Percentiles rank a stretch among this genome's conserved stretches.
These are phyloP conservation scores for Fusarium sublunatum DNA, from an alignment of 2,329 filamentous ascomycete species.

Conservation along the genomic window DNA sequence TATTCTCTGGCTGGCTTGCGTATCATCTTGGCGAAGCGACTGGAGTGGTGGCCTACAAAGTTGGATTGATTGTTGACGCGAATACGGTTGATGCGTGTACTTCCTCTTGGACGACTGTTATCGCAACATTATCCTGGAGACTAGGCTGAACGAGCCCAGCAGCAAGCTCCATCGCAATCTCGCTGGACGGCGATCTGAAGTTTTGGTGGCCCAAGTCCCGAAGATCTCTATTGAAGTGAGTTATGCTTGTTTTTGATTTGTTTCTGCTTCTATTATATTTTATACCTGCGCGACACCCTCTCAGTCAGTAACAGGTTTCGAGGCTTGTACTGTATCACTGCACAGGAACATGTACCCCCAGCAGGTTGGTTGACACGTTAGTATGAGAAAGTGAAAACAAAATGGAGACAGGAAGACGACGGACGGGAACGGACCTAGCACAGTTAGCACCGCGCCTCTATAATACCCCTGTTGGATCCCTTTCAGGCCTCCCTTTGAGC, in stretches of 20 bases:
- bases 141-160: slow-evolving; percentile 21
- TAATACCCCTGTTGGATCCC: slow-evolving; percentile 27
- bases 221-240: slow-evolving; percentile 33
- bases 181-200: slow-evolving; percentile 30
- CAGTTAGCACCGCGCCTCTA: slow-evolving; percentile 45
- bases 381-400: slow-evolving; percentile 29
- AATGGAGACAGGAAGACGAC: slow-evolving; percentile 45
- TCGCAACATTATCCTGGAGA: slow-evolving; percentile 26
- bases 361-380: background rate
- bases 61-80: slow-evolving; percentile 37
- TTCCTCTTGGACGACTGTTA: slow-evolving; percentile 16
- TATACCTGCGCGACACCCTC: background rate
- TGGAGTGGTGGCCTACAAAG: slow-evolving; percentile 40
- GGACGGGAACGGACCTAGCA: slow-evolving; percentile 44
- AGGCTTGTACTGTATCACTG: slow-evolving; percentile 5
- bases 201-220: slow-evolving; percentile 16
- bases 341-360: slow-evolving; percentile 17
- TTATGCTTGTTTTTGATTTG: slow-evolving; percentile 18
- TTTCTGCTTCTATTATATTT: background rate
- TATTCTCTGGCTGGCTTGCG: slow-evolving; percentile 13
- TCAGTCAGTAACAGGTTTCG: background rate
- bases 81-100: slow-evolving; percentile 28
- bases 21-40: slow-evolving; percentile 30
- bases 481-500: slow-evolving; percentile 29
- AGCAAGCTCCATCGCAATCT: slow-evolving; percentile 42